Base-by-base conservation (phyloP, 106 monocot genomes). In the Dendrobium huoshanense region DNA sequence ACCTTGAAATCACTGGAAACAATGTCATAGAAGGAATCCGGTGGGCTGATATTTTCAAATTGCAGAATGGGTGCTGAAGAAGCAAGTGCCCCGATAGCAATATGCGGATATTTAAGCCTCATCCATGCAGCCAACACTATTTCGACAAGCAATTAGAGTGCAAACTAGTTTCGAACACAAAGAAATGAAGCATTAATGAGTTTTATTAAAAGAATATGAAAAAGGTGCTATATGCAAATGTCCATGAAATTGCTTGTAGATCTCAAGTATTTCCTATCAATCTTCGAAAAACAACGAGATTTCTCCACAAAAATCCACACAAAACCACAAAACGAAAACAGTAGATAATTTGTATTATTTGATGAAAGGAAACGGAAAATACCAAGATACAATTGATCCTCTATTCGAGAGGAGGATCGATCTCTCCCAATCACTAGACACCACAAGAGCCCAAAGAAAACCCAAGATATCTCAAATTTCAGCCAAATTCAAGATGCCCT, bases 51-150 rank as follows among this genome's bases (percentile, higher is more conserved):
- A 77, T 94, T 88, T 83, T 97, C 97, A 79, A 97, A 97, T 77
- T 97, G 94, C 44, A 97, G 77, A 80, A 97, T 97, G 31, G 94
- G 97, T 47, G 97, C 94, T n/a, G 97, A 97, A 0, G 97, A 94
- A 31, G 97, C 92, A 75, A 97, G 86, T 68, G 97, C 97, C 41
- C 94, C 97, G 56, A 94, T 89, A 45, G 92, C 94, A 87, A 97
- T 86, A 77, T 94, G 90, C 67, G 96, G 92, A 80, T 94, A 97
- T 77, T 94, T 97, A 44, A 94, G 84, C 82, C 94, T 90, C 92
- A 97, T 94, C 97, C 97, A 97, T 75, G 92, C 90, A 88, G 97
- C 97, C 75, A 97, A 20, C 97, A 97, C 97, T 96, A 41, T 80
- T 78, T 44, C 67, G 79, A 77, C 20, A 73, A 20, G 41, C 13